Evolutionary conservation across 768 basidiomycete genomes (phyloP).

Genomic region (Rhodocollybia butyracea): DNA sequence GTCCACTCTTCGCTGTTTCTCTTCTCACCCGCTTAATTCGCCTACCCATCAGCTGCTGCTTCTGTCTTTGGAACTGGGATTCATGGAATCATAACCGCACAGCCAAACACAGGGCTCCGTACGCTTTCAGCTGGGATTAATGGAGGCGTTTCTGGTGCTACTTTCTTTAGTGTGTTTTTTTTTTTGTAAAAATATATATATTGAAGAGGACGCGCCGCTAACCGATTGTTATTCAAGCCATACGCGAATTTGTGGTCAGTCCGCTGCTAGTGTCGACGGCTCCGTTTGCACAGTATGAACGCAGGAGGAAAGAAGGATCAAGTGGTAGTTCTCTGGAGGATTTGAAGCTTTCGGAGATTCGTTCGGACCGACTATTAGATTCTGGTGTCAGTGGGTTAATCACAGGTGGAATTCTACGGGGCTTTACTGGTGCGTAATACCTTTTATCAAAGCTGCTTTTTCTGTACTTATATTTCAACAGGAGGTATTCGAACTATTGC

Average conservation of each 20-base stretch:
- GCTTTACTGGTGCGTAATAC: slow-evolving; percentile 49
- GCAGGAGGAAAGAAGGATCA: slow-evolving; percentile 29
- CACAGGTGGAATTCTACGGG: slow-evolving; percentile 58
- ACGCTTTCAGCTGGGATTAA: slow-evolving; percentile 67
- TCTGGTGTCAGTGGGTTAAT: slow-evolving; percentile 69
- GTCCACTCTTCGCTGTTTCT: slow-evolving; percentile 52
- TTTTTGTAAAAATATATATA: not conserved
- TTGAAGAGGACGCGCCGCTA: not conserved
- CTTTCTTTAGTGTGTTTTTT: slow-evolving; percentile 70
- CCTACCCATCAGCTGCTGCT: slow-evolving; percentile 43
- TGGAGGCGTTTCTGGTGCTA: slow-evolving; percentile 63
- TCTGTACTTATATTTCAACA: slow-evolving; percentile 26
- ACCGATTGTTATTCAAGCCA: slow-evolving; percentile 37
- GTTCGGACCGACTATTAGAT: slow-evolving; percentile 62
- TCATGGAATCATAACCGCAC: slow-evolving; percentile 42
- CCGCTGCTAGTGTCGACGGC: slow-evolving; percentile 51
- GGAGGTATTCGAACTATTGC: slow-evolving; percentile 58
- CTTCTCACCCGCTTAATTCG: slow-evolving; percentile 10
- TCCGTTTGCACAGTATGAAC: slow-evolving; percentile 46
- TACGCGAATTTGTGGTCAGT: slow-evolving; percentile 73
- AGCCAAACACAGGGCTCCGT: slow-evolving; percentile 43
- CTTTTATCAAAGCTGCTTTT: not conserved
- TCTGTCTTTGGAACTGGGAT: slow-evolving; percentile 50
- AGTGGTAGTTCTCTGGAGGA: slow-evolving; percentile 5
- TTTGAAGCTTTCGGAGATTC: slow-evolving; percentile 49